Conservation (phyloP, 371 early-diverging fungal species). For the Syncephalastrum racemosum region DNA sequence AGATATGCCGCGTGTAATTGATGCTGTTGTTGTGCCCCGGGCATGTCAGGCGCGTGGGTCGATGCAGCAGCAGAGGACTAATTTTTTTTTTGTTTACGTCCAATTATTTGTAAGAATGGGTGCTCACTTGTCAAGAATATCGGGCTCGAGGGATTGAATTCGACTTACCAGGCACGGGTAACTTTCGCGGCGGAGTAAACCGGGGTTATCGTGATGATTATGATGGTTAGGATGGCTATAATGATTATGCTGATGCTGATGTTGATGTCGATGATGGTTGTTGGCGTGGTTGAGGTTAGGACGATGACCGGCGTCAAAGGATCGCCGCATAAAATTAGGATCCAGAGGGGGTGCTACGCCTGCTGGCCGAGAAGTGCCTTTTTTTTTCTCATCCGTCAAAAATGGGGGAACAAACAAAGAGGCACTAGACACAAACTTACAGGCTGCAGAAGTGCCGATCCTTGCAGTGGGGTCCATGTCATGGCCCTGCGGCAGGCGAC, state of each 20-base stretch:
- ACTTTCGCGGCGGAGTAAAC: conserved; percentile 33
- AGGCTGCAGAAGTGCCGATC: conserved; percentile 9
- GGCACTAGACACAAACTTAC: not conserved
- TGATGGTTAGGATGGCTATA: too few species aligned
- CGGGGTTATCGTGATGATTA: too few species aligned
- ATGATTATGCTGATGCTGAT: too few species aligned
- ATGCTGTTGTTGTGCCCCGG: conserved; percentile 1
- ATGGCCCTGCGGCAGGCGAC: conserved; percentile 23
- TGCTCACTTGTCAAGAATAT: too few species aligned
- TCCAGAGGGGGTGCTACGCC: conserved; percentile 13
- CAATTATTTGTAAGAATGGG: too few species aligned
- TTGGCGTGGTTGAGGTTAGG: conserved; percentile 6
- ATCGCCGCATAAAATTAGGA: conserved; percentile 17
- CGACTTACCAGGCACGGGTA: conserved; percentile 36
- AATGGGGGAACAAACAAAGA: conserved; percentile 6
- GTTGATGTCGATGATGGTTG: too few species aligned
- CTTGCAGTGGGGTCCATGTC: conserved; percentile 12
- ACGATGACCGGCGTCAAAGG: conserved; percentile 16
- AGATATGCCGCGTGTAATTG: conserved; percentile 6
- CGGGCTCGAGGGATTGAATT: too few species aligned
- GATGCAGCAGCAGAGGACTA: too few species aligned
- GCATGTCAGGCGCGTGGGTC: too few species aligned
- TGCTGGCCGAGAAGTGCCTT: conserved; percentile 6
- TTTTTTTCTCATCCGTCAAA: not conserved
- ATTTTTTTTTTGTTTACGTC: too few species aligned